Evolutionary conservation across 805 yeast genomes (phyloP).

Genomic region (Yarrowia sp.): DNA sequence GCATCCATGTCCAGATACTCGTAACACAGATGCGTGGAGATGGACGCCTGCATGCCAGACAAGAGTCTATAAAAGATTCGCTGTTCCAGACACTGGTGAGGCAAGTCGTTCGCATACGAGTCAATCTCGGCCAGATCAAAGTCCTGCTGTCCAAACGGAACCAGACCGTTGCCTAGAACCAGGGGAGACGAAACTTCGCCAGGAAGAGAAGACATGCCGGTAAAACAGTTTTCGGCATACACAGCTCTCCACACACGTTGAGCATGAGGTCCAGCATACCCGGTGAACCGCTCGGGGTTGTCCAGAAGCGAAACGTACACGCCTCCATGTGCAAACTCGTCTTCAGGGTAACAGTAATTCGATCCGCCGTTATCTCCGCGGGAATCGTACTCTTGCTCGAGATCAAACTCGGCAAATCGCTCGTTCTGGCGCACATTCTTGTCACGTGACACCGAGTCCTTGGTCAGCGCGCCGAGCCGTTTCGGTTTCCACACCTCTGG

Average conservation of each 20-base stretch:
- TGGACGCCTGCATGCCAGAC: constrained; percentile 94
- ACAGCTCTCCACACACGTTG: constrained; percentile 92
- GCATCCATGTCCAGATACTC: constrained; percentile 76
- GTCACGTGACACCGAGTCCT: constrained; percentile 48
- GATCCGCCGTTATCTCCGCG: constrained; percentile 38
- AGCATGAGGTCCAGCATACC: constrained; percentile 92
- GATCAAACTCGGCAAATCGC: constrained; percentile 47
- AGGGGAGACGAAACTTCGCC: constrained; percentile 23
- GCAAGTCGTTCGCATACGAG: constrained; percentile 51
- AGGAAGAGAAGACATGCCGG: constrained; percentile 47
- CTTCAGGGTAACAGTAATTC: constrained; percentile 55
- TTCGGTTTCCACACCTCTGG: constrained; percentile 80
- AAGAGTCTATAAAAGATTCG: constrained; percentile 84
- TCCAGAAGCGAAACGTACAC: constrained; percentile 85
- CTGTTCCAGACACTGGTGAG: constrained; percentile 78
- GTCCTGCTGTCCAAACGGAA: constrained; percentile 43
- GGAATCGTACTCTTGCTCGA: constrained; percentile 52
- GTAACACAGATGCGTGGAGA: constrained; percentile 88
- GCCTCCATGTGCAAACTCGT: constrained; percentile 51
- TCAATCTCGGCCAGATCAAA: constrained; percentile 45
- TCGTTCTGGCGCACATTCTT: constrained; percentile 43
- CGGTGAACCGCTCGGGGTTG: constrained; percentile 96
- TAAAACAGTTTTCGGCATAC: constrained; percentile 89
- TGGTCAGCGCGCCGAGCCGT: constrained; percentile 62
- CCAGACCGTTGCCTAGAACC: constrained; percentile 38